These are phyloP conservation scores for Marchantia paleacea DNA, from an alignment of 225 moss, liverwort and hornwort species.

Conservation along the genomic window DNA sequence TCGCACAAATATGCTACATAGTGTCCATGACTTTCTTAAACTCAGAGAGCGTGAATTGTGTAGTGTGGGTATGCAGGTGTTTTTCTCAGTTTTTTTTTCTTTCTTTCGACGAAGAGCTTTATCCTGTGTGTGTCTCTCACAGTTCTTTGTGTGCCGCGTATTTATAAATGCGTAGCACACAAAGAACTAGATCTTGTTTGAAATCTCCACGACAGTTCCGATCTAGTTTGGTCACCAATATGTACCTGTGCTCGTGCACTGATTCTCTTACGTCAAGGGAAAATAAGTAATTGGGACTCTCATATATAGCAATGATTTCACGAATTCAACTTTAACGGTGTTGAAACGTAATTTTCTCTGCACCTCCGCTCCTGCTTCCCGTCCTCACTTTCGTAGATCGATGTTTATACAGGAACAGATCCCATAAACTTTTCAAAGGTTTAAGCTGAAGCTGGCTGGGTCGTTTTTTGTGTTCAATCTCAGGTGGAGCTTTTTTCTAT, in stretches of 20 bases:
- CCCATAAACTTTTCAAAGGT: neutral
- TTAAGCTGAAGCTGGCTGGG: neutral
- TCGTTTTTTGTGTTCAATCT: neutral
- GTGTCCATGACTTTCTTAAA: neutral
- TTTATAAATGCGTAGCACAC: too few relatives aligned
- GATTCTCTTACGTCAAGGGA: neutral
- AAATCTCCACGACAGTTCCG: neutral
- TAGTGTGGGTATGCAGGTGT: neutral
- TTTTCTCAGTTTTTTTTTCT: neutral
- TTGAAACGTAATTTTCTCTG: neutral
- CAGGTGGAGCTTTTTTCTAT: constrained; percentile 49
- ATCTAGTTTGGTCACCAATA: neutral
- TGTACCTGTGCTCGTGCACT: neutral
- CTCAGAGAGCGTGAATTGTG: constrained; percentile 17
- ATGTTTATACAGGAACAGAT: neutral
- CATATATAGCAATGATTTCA: neutral
- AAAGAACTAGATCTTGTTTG: neutral
- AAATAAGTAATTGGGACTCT: neutral
- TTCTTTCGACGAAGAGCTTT: neutral
- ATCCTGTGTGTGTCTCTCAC: neutral
- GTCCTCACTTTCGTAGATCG: too few relatives aligned
- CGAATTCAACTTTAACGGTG: neutral
- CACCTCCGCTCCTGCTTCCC: neutral
- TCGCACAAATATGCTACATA: constrained; percentile 16
- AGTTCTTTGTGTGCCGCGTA: neutral